A percentile compares a stretch with the other conserved stretches of the same genome.
phyloP scores from a whole-genome alignment of 768 basidiomycete species.

The Auricularia heimuer region DNA sequence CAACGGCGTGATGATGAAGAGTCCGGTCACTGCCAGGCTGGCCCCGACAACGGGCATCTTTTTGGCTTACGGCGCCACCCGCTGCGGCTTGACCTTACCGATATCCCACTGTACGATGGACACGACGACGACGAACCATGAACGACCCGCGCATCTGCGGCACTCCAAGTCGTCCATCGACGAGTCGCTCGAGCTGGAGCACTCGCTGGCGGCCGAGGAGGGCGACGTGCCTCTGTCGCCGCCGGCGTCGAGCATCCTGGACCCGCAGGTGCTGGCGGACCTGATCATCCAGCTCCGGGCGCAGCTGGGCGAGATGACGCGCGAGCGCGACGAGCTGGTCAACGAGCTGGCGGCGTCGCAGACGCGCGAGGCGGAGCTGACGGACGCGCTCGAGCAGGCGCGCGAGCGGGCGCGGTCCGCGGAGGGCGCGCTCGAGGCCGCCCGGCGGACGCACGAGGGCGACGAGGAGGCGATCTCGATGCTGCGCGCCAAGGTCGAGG shows the following conservation, averaged over 20 bases:
- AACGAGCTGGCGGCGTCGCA: slow-evolving; percentile 40
- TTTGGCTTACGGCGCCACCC: background rate
- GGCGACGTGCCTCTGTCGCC: slow-evolving; percentile 1
- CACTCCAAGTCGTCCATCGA: slow-evolving; percentile 37
- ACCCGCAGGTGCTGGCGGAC: slow-evolving; percentile 66
- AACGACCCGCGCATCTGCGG: slow-evolving; percentile 1
- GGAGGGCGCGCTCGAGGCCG: slow-evolving; percentile 16
- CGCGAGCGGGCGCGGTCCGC: slow-evolving; percentile 12
- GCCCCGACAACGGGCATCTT: no score
- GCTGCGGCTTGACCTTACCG: background rate
- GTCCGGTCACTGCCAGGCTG: no score
- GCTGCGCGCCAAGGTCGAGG: slow-evolving; percentile 76
- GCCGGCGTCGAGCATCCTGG: slow-evolving; percentile 37
- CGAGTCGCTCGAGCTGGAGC: slow-evolving; percentile 70
- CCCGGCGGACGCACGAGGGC: slow-evolving; percentile 35
- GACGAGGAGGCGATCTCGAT: slow-evolving; percentile 70
- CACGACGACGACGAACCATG: slow-evolving; percentile 7
- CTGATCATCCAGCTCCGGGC: slow-evolving; percentile 64
- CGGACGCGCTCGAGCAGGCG: slow-evolving; percentile 47
- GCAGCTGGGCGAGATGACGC: slow-evolving; percentile 51
- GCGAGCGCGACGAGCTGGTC: slow-evolving; percentile 62
- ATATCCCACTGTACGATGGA: slow-evolving; percentile 13
- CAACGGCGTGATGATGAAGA: no score
- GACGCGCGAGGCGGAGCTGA: slow-evolving; percentile 46
- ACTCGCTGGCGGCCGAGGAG: slow-evolving; percentile 41